These are phyloP conservation scores for Sapria himalayana DNA, from an alignment of 345 rosid genomes.

Conservation along the genomic window DNA sequence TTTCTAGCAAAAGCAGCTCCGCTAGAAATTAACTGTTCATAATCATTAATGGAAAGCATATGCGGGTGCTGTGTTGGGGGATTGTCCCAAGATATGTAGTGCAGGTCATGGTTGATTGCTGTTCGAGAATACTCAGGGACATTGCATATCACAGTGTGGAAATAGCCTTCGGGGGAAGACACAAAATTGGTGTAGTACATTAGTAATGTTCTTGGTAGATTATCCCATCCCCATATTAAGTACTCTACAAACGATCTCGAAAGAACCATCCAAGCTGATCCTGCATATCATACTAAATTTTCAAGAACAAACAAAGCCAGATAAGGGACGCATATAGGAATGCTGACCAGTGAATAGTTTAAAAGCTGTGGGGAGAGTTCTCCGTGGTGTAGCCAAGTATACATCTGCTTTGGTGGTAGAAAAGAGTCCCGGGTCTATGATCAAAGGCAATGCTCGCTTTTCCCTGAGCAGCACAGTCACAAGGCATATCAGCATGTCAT, in stretches of 20 bases:
- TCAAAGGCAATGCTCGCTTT: constrained; percentile 87
- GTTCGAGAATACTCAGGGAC: constrained; percentile 55
- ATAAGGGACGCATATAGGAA: background rate
- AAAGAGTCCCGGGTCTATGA: constrained; percentile 91
- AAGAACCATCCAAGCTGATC: constrained; percentile 97
- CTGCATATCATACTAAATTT: constrained; percentile 16
- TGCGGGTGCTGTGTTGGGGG: constrained; percentile 94
- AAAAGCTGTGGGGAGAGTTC: constrained; percentile 74
- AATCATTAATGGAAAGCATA: constrained; percentile 54
- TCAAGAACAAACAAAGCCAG: background rate
- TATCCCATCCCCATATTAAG: constrained; percentile 97
- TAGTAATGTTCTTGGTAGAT: constrained; percentile 72
- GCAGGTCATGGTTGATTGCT: constrained; percentile 73
- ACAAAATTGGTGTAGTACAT: constrained; percentile 92
- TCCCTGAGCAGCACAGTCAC: constrained; percentile 35
- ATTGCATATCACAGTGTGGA: constrained; percentile 89
- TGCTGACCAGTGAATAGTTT: constrained; percentile 75
- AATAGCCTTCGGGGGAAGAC: constrained; percentile 95
- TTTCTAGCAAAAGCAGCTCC: constrained; percentile 86
- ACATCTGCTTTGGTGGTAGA: constrained; percentile 44
- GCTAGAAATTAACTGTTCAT: constrained; percentile 37
- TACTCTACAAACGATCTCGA: constrained; percentile 74
- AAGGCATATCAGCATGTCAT: constrained; percentile 1
- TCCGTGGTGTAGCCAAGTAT: constrained; percentile 54
- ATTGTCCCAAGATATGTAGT: constrained; percentile 84